These are phyloP conservation scores for Geotrichum restrictum DNA, from an alignment of 1,139 yeast genomes.

Conservation along the genomic window DNA sequence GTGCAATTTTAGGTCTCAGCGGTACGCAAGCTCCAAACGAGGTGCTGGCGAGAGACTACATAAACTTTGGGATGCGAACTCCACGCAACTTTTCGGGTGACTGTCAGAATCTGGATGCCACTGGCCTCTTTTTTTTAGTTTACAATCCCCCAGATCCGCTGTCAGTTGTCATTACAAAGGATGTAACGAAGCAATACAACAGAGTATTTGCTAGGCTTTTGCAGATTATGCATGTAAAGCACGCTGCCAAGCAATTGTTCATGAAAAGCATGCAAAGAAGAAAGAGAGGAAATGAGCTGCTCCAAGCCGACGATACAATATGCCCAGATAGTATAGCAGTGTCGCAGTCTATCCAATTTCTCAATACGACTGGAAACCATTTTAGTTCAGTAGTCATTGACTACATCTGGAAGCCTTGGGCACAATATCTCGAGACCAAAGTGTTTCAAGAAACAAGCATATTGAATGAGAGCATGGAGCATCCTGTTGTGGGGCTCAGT, in stretches of 20 bases:
- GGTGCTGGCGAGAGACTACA: conserved; percentile 4
- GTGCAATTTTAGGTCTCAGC: conserved; percentile 6
- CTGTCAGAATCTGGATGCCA: conserved; percentile 7
- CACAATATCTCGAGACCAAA: background rate
- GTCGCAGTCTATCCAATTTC: conserved; percentile 2
- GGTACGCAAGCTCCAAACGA: background rate
- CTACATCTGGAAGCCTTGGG: conserved; percentile 13
- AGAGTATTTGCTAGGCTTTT: conserved; percentile 11
- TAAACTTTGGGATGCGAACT: conserved; percentile 10
- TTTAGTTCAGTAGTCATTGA: conserved; percentile 7
- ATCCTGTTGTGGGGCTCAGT: background rate
- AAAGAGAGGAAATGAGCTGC: no score
- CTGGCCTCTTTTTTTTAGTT: conserved; percentile 7
- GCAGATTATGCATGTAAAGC: conserved; percentile 10
- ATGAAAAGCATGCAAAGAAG: background rate
- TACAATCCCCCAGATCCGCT: conserved; percentile 18
- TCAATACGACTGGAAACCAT: conserved; percentile 4
- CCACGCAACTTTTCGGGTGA: background rate
- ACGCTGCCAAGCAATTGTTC: conserved; percentile 6
- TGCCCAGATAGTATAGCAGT: background rate
- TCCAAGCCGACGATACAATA: background rate
- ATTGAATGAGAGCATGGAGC: background rate
- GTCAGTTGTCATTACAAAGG: conserved; percentile 8
- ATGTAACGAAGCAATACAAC: conserved; percentile 8
- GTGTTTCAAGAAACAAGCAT: background rate